These are phyloP conservation scores for Arthroderma uncinatum DNA, from an alignment of 2,329 filamentous ascomycete species.

Conservation along the genomic window DNA sequence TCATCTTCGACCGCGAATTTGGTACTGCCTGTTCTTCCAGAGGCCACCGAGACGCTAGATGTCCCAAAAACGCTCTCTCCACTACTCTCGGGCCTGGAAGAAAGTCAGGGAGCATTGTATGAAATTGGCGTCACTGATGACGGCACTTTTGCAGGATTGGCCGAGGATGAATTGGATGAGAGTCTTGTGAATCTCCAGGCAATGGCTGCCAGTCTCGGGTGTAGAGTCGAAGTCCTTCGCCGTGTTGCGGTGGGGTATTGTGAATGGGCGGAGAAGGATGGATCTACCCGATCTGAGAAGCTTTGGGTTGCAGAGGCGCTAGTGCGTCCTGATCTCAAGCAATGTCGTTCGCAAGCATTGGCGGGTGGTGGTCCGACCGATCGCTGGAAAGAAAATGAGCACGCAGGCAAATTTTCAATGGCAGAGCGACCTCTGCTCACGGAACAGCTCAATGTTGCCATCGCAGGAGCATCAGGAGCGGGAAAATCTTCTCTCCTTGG, in stretches of 20 bases:
- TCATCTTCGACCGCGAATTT: slow-evolving; percentile 64
- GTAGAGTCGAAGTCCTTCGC: slow-evolving; percentile 67
- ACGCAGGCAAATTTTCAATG: slow-evolving; percentile 7
- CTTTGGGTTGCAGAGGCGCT: slow-evolving; percentile 86
- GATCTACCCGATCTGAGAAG: slow-evolving; percentile 35
- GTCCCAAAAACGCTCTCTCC: slow-evolving; percentile 43
- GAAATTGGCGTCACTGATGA: slow-evolving; percentile 96
- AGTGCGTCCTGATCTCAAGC: slow-evolving; percentile 57
- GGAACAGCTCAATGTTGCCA: slow-evolving; percentile 58
- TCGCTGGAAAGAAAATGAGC: background rate
- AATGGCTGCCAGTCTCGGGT: slow-evolving; percentile 90
- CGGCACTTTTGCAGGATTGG: slow-evolving; percentile 77
- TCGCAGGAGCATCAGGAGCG: slow-evolving; percentile 79
- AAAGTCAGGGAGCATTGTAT: slow-evolving; percentile 85
- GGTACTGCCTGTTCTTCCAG: slow-evolving; percentile 63
- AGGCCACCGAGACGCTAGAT: slow-evolving; percentile 49
- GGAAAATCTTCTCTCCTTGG: slow-evolving; percentile 89
- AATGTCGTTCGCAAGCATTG: slow-evolving; percentile 22
- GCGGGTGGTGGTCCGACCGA: background rate
- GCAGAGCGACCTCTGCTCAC: slow-evolving; percentile 16
- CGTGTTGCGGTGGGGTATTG: slow-evolving; percentile 78
- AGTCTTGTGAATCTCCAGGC: slow-evolving; percentile 72
- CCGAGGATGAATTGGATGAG: slow-evolving; percentile 83
- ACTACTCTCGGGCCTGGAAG: slow-evolving; percentile 66
- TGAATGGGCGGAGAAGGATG: slow-evolving; percentile 39